Conservation (phyloP, 768 basidiomycete genomes). For the Mycena filopes region DNA sequence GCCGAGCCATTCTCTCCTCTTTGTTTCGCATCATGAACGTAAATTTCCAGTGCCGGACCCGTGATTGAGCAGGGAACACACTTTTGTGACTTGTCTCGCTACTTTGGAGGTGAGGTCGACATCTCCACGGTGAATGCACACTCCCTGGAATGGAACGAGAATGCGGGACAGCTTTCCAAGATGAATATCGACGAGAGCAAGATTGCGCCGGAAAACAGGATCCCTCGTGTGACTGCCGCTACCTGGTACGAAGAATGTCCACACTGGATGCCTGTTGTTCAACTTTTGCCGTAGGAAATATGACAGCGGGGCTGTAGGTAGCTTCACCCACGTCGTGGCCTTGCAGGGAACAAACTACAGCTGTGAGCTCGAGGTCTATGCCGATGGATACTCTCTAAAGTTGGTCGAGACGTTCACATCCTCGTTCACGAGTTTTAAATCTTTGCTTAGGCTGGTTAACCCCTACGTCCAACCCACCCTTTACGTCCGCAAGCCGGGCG, state of each 20-base stretch:
- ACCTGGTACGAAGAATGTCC: slow-evolving; percentile 71
- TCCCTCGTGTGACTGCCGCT: slow-evolving; percentile 93
- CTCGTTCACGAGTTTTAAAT: slow-evolving; percentile 16
- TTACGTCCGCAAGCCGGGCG: slow-evolving; percentile 85
- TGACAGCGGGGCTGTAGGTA: slow-evolving; percentile 92
- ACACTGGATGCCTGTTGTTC: slow-evolving; percentile 13
- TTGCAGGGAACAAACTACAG: slow-evolving; percentile 95
- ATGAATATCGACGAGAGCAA: slow-evolving; percentile 85
- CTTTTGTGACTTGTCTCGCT: slow-evolving; percentile 96
- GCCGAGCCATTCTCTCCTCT: slow-evolving; percentile 16
- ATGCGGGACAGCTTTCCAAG: slow-evolving; percentile 85
- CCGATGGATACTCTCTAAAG: slow-evolving; percentile 93
- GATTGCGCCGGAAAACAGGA: slow-evolving; percentile 88
- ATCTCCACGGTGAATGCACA: slow-evolving; percentile 83
- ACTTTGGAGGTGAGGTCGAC: slow-evolving; percentile 97
- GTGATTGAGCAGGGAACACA: slow-evolving; percentile 95
- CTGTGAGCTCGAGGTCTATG: slow-evolving; percentile 93
- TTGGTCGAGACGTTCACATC: slow-evolving; percentile 43
- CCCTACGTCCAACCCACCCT: slow-evolving; percentile 94
- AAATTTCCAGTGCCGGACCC: slow-evolving; percentile 71
- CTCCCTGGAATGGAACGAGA: slow-evolving; percentile 93
- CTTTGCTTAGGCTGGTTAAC: slow-evolving; percentile 73
- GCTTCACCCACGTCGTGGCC: slow-evolving; percentile 88
- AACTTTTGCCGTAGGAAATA: slow-evolving; percentile 80
- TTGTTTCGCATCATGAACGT: slow-evolving; percentile 12